Conservation (phyloP, 805 yeast species). For the Yarrowia deformans region DNA sequence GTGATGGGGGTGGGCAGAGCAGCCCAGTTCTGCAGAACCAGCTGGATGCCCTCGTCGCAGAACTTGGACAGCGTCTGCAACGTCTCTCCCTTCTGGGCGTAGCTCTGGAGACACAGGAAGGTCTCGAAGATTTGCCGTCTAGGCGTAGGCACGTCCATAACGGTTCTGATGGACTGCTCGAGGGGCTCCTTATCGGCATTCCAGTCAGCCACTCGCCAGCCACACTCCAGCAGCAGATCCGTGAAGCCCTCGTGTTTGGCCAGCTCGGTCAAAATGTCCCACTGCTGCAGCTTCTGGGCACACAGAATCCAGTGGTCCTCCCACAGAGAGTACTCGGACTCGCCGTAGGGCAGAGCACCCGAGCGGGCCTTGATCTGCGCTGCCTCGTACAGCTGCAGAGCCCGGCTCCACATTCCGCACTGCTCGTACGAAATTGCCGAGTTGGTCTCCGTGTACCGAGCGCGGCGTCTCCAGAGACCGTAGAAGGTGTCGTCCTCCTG, state of each 20-base stretch:
- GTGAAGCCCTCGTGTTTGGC: conserved; percentile 99
- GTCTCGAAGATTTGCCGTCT: conserved; percentile 95
- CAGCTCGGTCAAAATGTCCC: conserved; percentile 95
- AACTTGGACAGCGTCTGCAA: conserved; percentile 82
- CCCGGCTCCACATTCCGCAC: conserved; percentile 92
- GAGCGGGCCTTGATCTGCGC: conserved; percentile 97
- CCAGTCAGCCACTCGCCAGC: conserved; percentile 99
- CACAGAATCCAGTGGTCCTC: conserved; percentile 98
- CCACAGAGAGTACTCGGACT: conserved; percentile 94
- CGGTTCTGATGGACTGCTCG: conserved; percentile 92
- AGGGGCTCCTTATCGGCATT: conserved; percentile 91
- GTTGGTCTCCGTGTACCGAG: conserved; percentile 91
- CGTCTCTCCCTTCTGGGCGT: conserved; percentile 87
- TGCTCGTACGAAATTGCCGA: conserved; percentile 94
- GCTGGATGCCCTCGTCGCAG: conserved; percentile 96
- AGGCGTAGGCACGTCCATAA: conserved; percentile 99
- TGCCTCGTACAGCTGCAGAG: conserved; percentile 90
- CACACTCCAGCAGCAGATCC: conserved; percentile 94
- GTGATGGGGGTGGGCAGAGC: conserved; percentile 77
- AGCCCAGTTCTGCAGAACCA: conserved; percentile 91
- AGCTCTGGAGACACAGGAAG: conserved; percentile 89
- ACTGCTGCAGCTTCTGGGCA: conserved; percentile 95
- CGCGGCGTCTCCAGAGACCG: conserved; percentile 96
- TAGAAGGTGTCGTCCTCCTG: conserved; percentile 97
- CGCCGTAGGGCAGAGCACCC: conserved; percentile 94